A percentile compares a stretch with the other conserved stretches of the same genome.
phyloP scores from a whole-genome alignment of 352 stramenopile genomes.

The Phytophthora kernoviae region DNA sequence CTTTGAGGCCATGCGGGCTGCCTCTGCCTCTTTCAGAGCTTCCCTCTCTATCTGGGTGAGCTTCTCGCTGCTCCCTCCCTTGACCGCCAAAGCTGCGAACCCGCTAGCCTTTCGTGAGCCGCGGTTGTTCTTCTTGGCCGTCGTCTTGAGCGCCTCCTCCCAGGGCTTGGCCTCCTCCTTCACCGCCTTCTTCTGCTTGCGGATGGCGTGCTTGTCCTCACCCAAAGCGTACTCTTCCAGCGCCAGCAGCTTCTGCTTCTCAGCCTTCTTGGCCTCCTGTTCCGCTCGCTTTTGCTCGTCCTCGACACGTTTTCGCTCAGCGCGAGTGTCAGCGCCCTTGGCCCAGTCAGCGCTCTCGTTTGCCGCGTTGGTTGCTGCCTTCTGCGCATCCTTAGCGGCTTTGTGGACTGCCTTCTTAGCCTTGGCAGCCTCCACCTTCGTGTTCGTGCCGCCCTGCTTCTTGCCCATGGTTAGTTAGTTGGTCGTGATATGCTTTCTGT shows the following conservation, averaged over 20 bases:
- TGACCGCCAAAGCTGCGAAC: constrained; percentile 27
- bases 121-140: constrained; percentile 72
- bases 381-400: constrained; percentile 60
- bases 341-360: constrained; percentile 60
- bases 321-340: constrained; percentile 56
- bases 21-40: constrained; percentile 53
- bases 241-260: constrained; percentile 71
- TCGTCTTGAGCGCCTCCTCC: constrained; percentile 68
- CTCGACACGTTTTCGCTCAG: constrained; percentile 48
- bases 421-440: constrained; percentile 78
- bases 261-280: constrained; percentile 71
- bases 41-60: constrained; percentile 59
- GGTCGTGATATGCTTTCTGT: constrained; percentile 9
- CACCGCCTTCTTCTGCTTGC: constrained; percentile 71
- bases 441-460: constrained; percentile 65
- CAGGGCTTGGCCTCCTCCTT: constrained; percentile 71
- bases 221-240: constrained; percentile 64
- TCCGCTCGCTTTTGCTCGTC: constrained; percentile 67
- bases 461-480: constrained; percentile 37
- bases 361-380: constrained; percentile 45
- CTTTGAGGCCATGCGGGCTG: constrained; percentile 31
- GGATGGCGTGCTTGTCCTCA: constrained; percentile 69
- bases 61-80: constrained; percentile 41
- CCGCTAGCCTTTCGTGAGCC: constrained; percentile 40
- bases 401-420: constrained; percentile 67